A percentile compares a stretch with the other conserved stretches of the same genome.
These are phyloP conservation scores for Vaccinium vitisidaea DNA, from an alignment of 148 eudicot species.

Conservation along the genomic window DNA sequence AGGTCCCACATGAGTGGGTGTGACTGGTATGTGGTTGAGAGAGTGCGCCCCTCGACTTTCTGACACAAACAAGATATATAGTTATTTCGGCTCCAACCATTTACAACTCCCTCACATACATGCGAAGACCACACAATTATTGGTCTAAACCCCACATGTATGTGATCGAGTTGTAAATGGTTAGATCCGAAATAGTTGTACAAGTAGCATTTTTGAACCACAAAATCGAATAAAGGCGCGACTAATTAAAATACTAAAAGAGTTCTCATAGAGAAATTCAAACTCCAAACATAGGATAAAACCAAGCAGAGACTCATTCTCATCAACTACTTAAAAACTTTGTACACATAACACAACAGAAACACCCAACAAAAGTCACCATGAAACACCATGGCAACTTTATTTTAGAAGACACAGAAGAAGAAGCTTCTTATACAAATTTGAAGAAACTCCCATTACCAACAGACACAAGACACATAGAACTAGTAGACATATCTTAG, in stretches of 20 bases:
- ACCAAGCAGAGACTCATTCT: neutral
- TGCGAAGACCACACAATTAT: too few species aligned
- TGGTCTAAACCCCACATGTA: too few species aligned
- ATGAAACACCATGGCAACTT: constrained; percentile 4
- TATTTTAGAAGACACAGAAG: neutral
- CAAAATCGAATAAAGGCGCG: neutral
- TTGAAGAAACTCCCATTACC: neutral
- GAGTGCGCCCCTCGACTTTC: too few species aligned
- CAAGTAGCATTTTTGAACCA: neutral
- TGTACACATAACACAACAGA: neutral
- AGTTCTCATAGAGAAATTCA: neutral
- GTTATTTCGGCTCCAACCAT: too few species aligned
- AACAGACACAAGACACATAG: neutral
- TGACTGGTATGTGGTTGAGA: too few species aligned
- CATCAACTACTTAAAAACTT: neutral
- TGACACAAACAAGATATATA: too few species aligned
- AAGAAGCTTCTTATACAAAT: neutral
- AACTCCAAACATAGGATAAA: neutral
- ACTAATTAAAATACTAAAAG: neutral
- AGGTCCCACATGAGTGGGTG: too few species aligned
- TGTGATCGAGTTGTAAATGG: too few species aligned
- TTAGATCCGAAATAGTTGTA: too few species aligned
- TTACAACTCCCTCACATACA: too few species aligned
- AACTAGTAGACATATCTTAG: too few species aligned
- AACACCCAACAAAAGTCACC: constrained; percentile 4